Conservation (phyloP, 371 early-diverging fungal genomes). For the Apophysomyces variabilis region DNA sequence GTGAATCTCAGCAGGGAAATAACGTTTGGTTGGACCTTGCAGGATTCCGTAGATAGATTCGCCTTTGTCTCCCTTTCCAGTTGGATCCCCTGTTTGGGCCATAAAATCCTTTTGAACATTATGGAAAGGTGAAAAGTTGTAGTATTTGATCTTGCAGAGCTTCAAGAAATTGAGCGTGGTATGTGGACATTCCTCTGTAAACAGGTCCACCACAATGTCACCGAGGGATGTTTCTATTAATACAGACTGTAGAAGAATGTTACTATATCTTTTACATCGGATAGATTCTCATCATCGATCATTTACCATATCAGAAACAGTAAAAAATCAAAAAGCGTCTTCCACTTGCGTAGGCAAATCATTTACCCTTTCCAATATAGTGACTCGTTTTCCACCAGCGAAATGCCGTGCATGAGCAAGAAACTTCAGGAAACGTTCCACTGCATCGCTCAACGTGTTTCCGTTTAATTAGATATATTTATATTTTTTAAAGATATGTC, state of each 20-base stretch:
- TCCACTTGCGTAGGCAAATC: background rate
- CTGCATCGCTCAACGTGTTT: too few species aligned
- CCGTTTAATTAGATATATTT: too few species aligned
- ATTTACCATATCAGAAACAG: background rate
- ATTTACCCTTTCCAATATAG: background rate
- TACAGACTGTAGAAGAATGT: constrained; percentile 55
- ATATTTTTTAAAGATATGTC: too few species aligned
- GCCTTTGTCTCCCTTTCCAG: constrained; percentile 83
- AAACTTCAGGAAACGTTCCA: too few species aligned
- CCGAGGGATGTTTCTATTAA: constrained; percentile 92
- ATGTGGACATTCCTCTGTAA: constrained; percentile 75
- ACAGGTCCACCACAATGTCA: constrained; percentile 93
- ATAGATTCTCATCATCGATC: background rate
- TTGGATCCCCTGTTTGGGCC: constrained; percentile 90
- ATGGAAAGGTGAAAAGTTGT: constrained; percentile 88
- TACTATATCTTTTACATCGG: background rate
- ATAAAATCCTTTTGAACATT: constrained; percentile 89
- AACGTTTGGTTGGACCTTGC: constrained; percentile 53
- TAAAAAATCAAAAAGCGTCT: background rate
- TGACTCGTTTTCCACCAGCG: background rate
- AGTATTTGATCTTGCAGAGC: constrained; percentile 93
- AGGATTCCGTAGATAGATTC: constrained; percentile 74
- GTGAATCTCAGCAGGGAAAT: constrained; percentile 85
- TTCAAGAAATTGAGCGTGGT: constrained; percentile 90
- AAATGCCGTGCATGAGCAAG: too few species aligned